These are phyloP conservation scores for Globisporangium spiculum DNA, from an alignment of 352 stramenopile genomes.

Conservation along the genomic window DNA sequence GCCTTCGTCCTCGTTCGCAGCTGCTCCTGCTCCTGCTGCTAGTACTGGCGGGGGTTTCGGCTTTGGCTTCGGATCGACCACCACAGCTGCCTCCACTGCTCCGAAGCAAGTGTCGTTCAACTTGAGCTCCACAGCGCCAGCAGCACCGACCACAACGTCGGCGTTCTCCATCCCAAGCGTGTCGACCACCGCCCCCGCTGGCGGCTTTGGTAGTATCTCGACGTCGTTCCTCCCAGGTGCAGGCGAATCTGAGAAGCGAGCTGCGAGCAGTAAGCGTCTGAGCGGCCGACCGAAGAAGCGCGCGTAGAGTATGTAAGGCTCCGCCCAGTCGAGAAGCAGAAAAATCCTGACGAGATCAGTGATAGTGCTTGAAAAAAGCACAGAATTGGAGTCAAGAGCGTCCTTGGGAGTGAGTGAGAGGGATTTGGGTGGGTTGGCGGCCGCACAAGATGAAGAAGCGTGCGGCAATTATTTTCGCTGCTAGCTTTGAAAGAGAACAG, in stretches of 20 bases:
- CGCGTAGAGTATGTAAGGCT: constrained; percentile 23
- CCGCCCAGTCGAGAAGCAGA: constrained; percentile 7
- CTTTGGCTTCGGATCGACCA: constrained; percentile 36
- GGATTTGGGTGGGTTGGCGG: constrained; percentile 7
- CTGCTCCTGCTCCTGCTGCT: constrained; percentile 1
- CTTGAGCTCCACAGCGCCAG: constrained; percentile 27
- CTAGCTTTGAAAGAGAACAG: neutral
- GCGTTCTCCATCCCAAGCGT: constrained; percentile 23
- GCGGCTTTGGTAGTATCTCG: constrained; percentile 35
- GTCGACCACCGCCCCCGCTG: constrained; percentile 25
- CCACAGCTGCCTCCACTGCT: constrained; percentile 18
- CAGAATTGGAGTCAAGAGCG: neutral
- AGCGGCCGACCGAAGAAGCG: constrained; percentile 18
- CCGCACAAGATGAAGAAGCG: constrained; percentile 13
- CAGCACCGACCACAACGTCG: constrained; percentile 22
- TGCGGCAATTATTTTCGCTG: neutral
- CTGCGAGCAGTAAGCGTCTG: constrained; percentile 18
- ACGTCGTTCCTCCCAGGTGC: constrained; percentile 42
- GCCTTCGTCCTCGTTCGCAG: neutral
- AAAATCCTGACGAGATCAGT: neutral
- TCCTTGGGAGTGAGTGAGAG: neutral
- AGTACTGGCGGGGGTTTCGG: constrained; percentile 15
- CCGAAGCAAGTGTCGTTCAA: constrained; percentile 70
- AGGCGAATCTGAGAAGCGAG: constrained; percentile 14
- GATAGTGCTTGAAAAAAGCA: neutral